Evolutionary conservation across 345 rosid genomes (phyloP).

Genomic region (Capsella bursapastoris): DNA sequence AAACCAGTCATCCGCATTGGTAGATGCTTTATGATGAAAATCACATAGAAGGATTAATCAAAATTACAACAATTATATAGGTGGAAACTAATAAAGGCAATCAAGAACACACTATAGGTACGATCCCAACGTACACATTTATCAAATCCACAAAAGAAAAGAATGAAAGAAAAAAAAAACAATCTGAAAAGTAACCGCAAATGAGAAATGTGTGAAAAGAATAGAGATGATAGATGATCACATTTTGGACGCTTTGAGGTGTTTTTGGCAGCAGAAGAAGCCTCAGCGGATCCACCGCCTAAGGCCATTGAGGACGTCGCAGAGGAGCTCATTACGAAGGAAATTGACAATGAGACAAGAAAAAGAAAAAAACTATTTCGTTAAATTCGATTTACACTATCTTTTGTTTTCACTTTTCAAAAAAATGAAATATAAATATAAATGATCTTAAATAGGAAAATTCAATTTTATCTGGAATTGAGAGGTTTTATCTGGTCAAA

Average conservation of each 20-base stretch:
- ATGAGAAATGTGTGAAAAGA: background rate
- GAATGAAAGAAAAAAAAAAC: background rate
- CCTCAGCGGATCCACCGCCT: conserved; percentile 65
- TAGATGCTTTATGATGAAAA: background rate
- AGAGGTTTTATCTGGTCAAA: background rate
- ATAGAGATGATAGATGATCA: conserved; percentile 29
- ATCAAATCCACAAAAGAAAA: background rate
- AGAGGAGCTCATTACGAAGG: conserved; percentile 43
- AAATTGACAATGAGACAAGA: background rate
- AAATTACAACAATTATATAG: background rate
- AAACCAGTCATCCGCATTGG: background rate
- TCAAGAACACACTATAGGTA: background rate
- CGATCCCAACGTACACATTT: conserved; percentile 12
- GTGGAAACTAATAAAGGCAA: background rate
- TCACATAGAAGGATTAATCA: background rate
- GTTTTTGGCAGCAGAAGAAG: conserved; percentile 58
- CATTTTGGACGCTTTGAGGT: conserved; percentile 88
- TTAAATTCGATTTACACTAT: background rate
- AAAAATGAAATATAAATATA: background rate
- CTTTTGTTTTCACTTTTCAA: background rate
- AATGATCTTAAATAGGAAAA: background rate
- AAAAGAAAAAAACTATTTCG: background rate
- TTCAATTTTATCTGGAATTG: background rate
- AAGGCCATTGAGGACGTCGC: conserved; percentile 61
- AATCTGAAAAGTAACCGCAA: background rate